Conservation (phyloP, 192 early-diverging fungal genomes). For the Linnemannia exigua region DNA sequence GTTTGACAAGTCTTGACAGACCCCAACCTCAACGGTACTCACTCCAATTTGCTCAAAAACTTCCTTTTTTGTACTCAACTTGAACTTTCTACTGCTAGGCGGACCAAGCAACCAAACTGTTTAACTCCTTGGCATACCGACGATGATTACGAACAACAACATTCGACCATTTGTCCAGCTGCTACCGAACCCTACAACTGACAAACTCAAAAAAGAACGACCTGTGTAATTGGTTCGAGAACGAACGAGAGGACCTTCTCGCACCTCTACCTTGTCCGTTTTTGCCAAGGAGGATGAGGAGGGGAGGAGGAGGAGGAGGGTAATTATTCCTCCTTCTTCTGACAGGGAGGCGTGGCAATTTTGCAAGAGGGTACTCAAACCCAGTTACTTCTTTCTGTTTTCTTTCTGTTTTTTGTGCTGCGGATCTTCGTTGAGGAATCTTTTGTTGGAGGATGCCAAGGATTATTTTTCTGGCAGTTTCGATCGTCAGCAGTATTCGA, state of each 20-base stretch:
- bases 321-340: not conserved
- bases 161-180: not conserved
- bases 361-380: not conserved
- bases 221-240: not conserved
- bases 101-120: constrained; percentile 49
- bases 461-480: not conserved
- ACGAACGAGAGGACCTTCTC: not conserved
- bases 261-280: not conserved
- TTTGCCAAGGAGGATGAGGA: not conserved
- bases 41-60: not conserved
- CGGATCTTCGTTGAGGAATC: no score
- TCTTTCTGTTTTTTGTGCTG: not conserved
- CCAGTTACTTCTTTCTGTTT: not conserved
- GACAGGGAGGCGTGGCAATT: not conserved
- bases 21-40: constrained; percentile 16
- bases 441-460: not conserved
- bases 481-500: not conserved
- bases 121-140: constrained; percentile 55
- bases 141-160: constrained; percentile 22
- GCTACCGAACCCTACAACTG: not conserved
- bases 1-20: constrained; percentile 37
- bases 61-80: not conserved
- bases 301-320: not conserved
- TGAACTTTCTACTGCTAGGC: constrained; percentile 21
- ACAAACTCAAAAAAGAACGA: not conserved